phyloP scores from a whole-genome alignment of 2,329 filamentous ascomycete genomes.

The Fusarium sp. region DNA sequence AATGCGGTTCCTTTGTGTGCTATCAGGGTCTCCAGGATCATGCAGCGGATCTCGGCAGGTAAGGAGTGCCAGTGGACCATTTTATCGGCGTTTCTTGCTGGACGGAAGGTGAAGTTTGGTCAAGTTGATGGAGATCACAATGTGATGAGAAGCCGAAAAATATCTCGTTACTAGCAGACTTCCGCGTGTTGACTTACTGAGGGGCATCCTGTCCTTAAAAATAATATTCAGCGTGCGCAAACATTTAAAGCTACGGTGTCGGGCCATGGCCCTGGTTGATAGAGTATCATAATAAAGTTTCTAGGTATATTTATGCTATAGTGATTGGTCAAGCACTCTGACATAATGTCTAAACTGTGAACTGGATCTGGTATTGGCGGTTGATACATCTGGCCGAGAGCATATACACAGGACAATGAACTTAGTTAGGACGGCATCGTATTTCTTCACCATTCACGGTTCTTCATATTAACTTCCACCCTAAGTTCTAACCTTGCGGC shows the following conservation, averaged over 20 bases:
- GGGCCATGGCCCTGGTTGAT: no score
- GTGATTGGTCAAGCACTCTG: background rate
- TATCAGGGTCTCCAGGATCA: constrained; percentile 5
- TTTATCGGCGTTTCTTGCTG: background rate
- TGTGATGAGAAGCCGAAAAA: background rate
- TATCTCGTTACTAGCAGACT: background rate
- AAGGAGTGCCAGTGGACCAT: constrained; percentile 9
- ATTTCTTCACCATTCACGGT: background rate
- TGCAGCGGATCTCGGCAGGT: background rate
- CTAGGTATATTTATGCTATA: no score
- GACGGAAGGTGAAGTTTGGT: no score
- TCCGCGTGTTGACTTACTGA: no score
- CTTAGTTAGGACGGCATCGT: background rate
- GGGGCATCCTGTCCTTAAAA: background rate
- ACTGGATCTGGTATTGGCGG: fast-evolving
- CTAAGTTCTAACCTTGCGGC: background rate
- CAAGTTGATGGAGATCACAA: background rate
- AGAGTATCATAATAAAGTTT: background rate
- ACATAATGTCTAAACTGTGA: background rate
- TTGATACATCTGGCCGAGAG: background rate
- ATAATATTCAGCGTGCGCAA: no score
- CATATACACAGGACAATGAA: background rate
- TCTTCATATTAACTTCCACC: background rate
- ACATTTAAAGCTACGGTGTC: background rate
- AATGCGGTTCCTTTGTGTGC: background rate